Evolutionary conservation across 1,284 basidiomycete species (phyloP).

Genomic region (Schizophyllum amplum): DNA sequence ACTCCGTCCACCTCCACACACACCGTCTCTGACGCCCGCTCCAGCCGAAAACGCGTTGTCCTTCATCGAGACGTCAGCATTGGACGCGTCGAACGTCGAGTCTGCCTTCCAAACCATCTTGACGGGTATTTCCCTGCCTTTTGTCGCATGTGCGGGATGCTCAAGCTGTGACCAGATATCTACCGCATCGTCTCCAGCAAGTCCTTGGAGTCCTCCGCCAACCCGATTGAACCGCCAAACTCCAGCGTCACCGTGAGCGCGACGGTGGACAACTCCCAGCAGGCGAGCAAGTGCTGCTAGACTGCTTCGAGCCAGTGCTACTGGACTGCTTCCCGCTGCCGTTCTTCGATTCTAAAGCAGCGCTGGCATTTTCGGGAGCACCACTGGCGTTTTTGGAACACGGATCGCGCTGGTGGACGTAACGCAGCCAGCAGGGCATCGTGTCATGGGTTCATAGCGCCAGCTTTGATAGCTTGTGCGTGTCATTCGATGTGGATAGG

Average conservation of each 20-base stretch:
- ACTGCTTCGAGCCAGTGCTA: background rate
- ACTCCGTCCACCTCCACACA: background rate
- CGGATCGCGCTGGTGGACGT: background rate
- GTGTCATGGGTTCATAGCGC: background rate
- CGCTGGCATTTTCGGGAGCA: too few species aligned
- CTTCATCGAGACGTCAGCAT: conserved; percentile 98
- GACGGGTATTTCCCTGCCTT: conserved; percentile 49
- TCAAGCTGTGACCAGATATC: conserved; percentile 54
- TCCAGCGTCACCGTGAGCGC: conserved; percentile 69
- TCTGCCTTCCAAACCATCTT: conserved; percentile 95
- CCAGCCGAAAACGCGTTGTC: conserved; percentile 74
- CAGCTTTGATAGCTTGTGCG: background rate
- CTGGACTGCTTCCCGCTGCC: background rate
- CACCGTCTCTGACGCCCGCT: conserved; percentile 1
- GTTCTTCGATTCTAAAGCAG: background rate
- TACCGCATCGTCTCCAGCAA: conserved; percentile 90
- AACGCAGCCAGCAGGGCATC: background rate
- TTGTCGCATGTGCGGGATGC: conserved; percentile 3
- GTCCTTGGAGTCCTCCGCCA: conserved; percentile 71
- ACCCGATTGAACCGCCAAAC: conserved; percentile 39
- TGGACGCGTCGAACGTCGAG: conserved; percentile 99
- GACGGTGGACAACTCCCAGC: conserved; percentile 31
- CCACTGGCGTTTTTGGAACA: too few species aligned
- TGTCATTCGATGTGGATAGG: background rate
- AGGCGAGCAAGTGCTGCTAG: conserved; percentile 36